A percentile compares a stretch with the other conserved stretches of the same genome.
Conservation (phyloP, 345 rosid species). For the Heritiera littoralis region DNA sequence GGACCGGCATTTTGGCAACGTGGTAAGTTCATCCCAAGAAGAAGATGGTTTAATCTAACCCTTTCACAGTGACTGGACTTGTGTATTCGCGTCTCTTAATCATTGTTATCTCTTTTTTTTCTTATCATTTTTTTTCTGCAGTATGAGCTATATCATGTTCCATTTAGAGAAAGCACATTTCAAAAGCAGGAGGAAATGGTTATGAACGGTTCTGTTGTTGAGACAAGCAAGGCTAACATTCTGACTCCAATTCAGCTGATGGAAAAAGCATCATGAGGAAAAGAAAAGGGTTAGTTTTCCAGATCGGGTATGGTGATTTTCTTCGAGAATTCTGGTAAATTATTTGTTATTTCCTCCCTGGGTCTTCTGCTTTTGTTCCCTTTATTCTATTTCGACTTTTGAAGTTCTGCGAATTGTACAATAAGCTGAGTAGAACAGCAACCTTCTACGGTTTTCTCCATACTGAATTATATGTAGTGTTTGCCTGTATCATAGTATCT, state of each 20-base stretch:
- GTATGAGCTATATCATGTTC: slow-evolving; percentile 97
- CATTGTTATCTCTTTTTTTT: slow-evolving; percentile 1
- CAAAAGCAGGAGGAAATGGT: slow-evolving; percentile 99
- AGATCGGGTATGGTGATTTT: not conserved
- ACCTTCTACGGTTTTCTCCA: not conserved
- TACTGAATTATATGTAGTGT: not conserved
- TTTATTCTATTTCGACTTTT: no score
- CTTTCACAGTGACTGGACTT: not conserved
- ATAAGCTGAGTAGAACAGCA: not conserved
- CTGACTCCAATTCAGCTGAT: slow-evolving; percentile 78
- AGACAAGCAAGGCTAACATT: slow-evolving; percentile 90
- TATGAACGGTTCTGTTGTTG: slow-evolving; percentile 91
- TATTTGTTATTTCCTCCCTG: slow-evolving; percentile 21
- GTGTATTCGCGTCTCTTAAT: not conserved
- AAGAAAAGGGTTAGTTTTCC: not conserved
- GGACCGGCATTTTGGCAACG: slow-evolving; percentile 98
- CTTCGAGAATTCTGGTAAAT: slow-evolving; percentile 12
- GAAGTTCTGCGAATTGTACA: not conserved
- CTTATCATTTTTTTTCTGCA: slow-evolving; percentile 25
- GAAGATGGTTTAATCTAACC: not conserved
- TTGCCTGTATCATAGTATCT: not conserved
- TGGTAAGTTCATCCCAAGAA: slow-evolving; percentile 48
- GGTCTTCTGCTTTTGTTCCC: not conserved
- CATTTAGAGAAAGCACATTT: slow-evolving; percentile 99
- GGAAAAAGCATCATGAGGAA: slow-evolving; percentile 67